phyloP scores from a whole-genome alignment of 768 basidiomycete genomes.

The Amanita thiersii region DNA sequence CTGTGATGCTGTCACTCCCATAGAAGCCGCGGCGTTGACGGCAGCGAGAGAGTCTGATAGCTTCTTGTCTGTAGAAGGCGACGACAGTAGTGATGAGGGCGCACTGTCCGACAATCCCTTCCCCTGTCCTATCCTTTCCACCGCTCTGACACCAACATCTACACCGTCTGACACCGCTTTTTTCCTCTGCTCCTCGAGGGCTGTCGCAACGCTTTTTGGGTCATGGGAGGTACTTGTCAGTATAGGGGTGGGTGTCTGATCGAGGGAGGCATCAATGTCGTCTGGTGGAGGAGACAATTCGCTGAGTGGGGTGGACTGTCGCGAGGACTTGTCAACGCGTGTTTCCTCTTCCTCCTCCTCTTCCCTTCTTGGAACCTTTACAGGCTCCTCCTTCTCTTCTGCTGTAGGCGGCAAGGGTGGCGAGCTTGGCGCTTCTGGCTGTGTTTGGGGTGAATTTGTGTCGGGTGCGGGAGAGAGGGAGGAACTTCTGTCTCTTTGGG shows the following conservation, averaged over 20 bases:
- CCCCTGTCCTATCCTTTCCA: not conserved
- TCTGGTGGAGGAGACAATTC: conserved; percentile 67
- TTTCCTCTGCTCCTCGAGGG: conserved; percentile 9
- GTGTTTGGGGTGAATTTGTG: conserved; percentile 27
- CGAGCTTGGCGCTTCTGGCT: conserved; percentile 13
- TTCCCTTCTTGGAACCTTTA: conserved; percentile 24
- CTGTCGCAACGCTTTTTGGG: not conserved
- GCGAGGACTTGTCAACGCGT: conserved; percentile 29
- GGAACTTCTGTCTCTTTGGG: conserved; percentile 39
- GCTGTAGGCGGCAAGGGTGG: conserved; percentile 15
- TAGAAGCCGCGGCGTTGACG: conserved; percentile 2
- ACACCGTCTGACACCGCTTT: not conserved
- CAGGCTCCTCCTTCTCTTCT: conserved; percentile 23
- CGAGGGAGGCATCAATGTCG: conserved; percentile 30
- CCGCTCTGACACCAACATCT: too few relatives aligned
- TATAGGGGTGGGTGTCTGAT: conserved; percentile 14
- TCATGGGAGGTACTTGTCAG: not conserved
- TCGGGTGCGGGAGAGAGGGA: conserved; percentile 52
- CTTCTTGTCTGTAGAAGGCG: conserved; percentile 9
- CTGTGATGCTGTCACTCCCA: conserved; percentile 8
- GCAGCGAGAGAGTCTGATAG: not conserved
- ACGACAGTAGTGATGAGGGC: conserved; percentile 8
- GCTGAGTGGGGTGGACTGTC: conserved; percentile 66
- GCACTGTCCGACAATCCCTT: not conserved
- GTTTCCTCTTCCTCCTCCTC: conserved; percentile 29